Conservation (phyloP, 2,329 filamentous ascomycete species). For the Ceratocystis harringtonii region DNA sequence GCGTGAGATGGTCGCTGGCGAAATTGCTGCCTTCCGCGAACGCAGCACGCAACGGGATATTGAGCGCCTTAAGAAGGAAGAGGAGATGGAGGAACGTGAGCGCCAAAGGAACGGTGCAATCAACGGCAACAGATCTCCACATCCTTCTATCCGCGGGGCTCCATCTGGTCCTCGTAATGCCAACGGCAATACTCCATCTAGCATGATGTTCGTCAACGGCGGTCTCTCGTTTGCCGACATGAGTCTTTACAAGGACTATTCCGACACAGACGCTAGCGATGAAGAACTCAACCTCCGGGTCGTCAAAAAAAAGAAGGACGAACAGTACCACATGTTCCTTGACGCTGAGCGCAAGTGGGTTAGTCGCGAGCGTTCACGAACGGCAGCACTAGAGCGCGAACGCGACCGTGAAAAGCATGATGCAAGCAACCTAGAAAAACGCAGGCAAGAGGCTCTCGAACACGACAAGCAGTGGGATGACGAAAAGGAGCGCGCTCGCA, state of each 20-base stretch:
- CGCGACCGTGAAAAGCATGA: constrained; percentile 66
- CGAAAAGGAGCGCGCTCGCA: constrained; percentile 60
- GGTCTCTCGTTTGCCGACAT: constrained; percentile 34
- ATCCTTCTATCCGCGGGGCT: constrained; percentile 46
- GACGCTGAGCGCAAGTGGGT: constrained; percentile 84
- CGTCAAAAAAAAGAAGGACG: constrained; percentile 53
- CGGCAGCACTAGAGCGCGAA: constrained; percentile 74
- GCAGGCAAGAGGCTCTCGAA: constrained; percentile 54
- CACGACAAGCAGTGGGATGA: constrained; percentile 66
- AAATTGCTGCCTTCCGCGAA: constrained; percentile 89
- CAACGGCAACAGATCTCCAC: constrained; percentile 9
- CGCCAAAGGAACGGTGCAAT: constrained; percentile 48
- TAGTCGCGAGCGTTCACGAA: constrained; percentile 71
- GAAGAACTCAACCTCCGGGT: constrained; percentile 66
- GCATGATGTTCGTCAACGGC: constrained; percentile 58
- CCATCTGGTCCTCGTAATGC: constrained; percentile 58
- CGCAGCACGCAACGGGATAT: constrained; percentile 76
- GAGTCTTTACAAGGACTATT: constrained; percentile 43
- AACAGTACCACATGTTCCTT: constrained; percentile 64
- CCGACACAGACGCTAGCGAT: constrained; percentile 78
- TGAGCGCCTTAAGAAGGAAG: constrained; percentile 74
- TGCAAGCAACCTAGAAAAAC: constrained; percentile 46
- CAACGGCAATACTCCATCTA: constrained; percentile 36
- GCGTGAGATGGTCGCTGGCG: constrained; percentile 83
- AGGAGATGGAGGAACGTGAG: constrained; percentile 82